Evolutionary conservation across 192 early-diverging fungal species (phyloP).

Genomic region (Allomyces macrogynus): DNA sequence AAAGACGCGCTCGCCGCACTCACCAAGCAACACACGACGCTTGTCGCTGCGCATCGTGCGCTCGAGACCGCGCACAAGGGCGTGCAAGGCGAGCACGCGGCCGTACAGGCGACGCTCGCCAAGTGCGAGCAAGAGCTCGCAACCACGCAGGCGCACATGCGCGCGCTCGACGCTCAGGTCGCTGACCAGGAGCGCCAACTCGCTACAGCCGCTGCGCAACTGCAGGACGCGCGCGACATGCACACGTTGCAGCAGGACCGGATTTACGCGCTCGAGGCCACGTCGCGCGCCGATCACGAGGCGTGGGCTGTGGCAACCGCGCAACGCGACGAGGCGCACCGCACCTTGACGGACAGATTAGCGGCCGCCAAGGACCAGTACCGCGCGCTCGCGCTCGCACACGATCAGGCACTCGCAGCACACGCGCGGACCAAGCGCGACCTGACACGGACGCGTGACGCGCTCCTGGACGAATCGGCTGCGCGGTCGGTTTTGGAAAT

Average conservation of each 20-base stretch:
- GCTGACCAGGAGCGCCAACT: no score
- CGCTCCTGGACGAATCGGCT: neutral
- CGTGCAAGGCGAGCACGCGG: neutral
- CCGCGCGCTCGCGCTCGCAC: neutral
- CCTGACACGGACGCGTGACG: neutral
- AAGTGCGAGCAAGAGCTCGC: neutral
- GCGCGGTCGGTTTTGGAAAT: neutral
- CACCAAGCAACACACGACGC: neutral
- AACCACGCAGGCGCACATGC: neutral
- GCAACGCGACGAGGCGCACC: no score
- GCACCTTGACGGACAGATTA: no score
- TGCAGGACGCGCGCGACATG: no score
- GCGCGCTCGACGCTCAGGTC: neutral
- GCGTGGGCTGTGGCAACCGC: no score
- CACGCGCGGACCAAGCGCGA: neutral
- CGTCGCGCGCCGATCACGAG: no score
- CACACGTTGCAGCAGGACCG: no score
- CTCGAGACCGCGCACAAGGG: neutral
- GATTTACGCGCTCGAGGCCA: no score
- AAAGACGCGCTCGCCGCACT: neutral
- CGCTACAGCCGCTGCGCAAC: no score
- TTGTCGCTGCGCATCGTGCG: neutral
- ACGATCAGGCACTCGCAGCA: neutral
- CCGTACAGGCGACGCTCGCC: neutral
- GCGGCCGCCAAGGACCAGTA: neutral